These are phyloP conservation scores for Colletotrichum melonis DNA, from an alignment of 2,329 filamentous ascomycete genomes.

Conservation along the genomic window DNA sequence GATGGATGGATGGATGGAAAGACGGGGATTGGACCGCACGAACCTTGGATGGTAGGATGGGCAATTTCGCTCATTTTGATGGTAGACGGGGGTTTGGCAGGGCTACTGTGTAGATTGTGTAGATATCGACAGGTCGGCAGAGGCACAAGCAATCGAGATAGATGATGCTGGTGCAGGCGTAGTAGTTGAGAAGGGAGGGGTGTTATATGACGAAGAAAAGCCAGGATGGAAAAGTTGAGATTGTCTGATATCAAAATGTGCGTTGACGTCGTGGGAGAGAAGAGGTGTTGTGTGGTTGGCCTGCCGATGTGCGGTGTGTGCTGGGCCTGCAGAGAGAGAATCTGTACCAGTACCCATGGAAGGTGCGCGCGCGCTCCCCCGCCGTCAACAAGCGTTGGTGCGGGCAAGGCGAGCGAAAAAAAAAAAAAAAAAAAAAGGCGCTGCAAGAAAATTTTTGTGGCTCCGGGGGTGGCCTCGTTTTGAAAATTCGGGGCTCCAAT, in stretches of 20 bases:
- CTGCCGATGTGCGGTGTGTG: conserved; percentile 7
- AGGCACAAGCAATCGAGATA: conserved; percentile 8
- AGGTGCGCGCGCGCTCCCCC: too few species aligned
- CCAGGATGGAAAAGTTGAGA: conserved; percentile 12
- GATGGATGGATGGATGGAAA: not conserved
- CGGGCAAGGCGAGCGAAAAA: not conserved
- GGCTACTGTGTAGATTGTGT: conserved; percentile 10
- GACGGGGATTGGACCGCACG: conserved; percentile 41
- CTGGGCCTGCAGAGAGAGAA: not conserved
- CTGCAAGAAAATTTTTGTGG: conserved; percentile 31
- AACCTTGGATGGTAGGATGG: conserved; percentile 70
- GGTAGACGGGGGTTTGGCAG: conserved; percentile 26
- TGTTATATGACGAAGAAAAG: conserved; percentile 29
- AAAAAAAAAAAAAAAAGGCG: not conserved
- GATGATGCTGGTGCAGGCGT: conserved; percentile 13
- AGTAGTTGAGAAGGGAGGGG: conserved; percentile 6
- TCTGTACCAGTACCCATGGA: too few species aligned
- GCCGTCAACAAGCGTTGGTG: too few species aligned
- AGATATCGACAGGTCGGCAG: conserved; percentile 31
- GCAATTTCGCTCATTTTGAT: conserved; percentile 64
- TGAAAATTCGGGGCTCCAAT: not conserved
- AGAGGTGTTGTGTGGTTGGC: not conserved
- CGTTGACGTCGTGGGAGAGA: not conserved
- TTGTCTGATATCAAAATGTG: not conserved
- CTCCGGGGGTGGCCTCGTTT: conserved; percentile 34